phyloP scores from a whole-genome alignment of 768 basidiomycete species.

The Leucocoprinus sp. region DNA sequence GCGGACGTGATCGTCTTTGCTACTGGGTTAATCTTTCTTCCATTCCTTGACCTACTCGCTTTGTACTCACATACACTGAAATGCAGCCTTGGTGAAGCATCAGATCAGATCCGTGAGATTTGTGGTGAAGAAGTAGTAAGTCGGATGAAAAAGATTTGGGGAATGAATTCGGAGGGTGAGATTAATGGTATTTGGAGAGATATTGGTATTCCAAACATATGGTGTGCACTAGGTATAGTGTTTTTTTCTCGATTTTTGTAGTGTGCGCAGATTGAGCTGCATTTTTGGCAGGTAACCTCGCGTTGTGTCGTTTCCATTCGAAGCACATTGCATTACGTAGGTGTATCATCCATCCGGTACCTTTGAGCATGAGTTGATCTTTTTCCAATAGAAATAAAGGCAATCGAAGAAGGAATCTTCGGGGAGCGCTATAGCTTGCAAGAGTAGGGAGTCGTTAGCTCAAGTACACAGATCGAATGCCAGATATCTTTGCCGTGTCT shows the following conservation, averaged over 20 bases:
- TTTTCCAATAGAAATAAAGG: constrained; percentile 52
- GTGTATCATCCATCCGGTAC: constrained; percentile 18
- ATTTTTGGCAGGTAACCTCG: constrained; percentile 40
- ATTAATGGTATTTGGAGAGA: constrained; percentile 41
- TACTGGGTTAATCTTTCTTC: constrained; percentile 36
- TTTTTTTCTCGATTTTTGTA: not conserved
- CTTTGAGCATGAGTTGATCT: not conserved
- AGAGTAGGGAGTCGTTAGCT: too few species aligned
- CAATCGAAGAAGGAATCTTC: constrained; percentile 36
- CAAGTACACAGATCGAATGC: too few species aligned
- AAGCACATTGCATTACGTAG: constrained; percentile 60
- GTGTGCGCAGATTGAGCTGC: not conserved
- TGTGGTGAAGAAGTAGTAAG: constrained; percentile 38
- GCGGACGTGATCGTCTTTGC: constrained; percentile 54
- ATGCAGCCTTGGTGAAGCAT: constrained; percentile 37
- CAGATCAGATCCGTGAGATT: constrained; percentile 30
- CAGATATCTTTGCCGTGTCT: too few species aligned
- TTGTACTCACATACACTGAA: not conserved
- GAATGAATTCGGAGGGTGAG: constrained; percentile 60
- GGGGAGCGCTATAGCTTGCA: constrained; percentile 4
- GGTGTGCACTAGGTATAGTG: constrained; percentile 54
- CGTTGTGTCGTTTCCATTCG: constrained; percentile 57
- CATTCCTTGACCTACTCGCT: not conserved
- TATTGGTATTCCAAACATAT: constrained; percentile 43
- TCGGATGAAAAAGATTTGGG: constrained; percentile 47